Percentiles rank a stretch among this genome's conserved stretches.
phyloP scores from a whole-genome alignment of 2,329 filamentous ascomycete species.

The Diatrype stigma region DNA sequence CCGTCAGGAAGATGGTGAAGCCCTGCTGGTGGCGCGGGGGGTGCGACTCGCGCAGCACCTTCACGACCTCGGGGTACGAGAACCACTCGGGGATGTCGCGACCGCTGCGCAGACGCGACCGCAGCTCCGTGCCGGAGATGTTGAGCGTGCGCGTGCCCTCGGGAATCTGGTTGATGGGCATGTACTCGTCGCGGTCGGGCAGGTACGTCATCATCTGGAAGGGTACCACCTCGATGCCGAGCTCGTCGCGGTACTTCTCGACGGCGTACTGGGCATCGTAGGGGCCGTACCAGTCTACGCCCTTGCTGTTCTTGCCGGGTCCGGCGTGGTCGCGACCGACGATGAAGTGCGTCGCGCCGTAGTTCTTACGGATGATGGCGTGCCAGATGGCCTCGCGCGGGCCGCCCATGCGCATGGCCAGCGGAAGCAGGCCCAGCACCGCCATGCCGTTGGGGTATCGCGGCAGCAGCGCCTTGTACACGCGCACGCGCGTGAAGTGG shows the following conservation, averaged over 20 bases:
- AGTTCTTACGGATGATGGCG: slow-evolving; percentile 99
- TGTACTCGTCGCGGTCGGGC: slow-evolving; percentile 95
- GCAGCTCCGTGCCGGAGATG: slow-evolving; percentile 87
- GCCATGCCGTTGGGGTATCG: slow-evolving; percentile 99
- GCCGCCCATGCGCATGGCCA: slow-evolving; percentile 99
- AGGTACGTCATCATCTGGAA: slow-evolving; percentile 99
- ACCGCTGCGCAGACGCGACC: slow-evolving; percentile 82
- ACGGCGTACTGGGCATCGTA: slow-evolving; percentile 97
- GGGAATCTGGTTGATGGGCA: slow-evolving; percentile 84
- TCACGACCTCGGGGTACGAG: slow-evolving; percentile 98
- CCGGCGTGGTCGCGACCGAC: slow-evolving; percentile 97
- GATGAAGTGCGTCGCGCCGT: slow-evolving; percentile 98
- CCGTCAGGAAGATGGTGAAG: slow-evolving; percentile 97
- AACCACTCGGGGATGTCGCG: slow-evolving; percentile 99
- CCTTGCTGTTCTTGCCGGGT: slow-evolving; percentile 96
- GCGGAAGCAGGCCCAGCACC: slow-evolving; percentile 85
- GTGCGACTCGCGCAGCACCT: slow-evolving; percentile 93
- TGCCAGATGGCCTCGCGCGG: slow-evolving; percentile 99
- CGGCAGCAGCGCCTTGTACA: slow-evolving; percentile 94
- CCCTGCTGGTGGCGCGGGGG: slow-evolving; percentile 87
- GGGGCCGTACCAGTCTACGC: slow-evolving; percentile 94
- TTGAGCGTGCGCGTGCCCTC: slow-evolving; percentile 80
- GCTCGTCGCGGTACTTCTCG: slow-evolving; percentile 93
- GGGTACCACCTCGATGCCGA: slow-evolving; percentile 96
- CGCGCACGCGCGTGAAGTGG: slow-evolving; percentile 98